Conservation (phyloP, 768 basidiomycete genomes). For the Clavulina sp. region DNA sequence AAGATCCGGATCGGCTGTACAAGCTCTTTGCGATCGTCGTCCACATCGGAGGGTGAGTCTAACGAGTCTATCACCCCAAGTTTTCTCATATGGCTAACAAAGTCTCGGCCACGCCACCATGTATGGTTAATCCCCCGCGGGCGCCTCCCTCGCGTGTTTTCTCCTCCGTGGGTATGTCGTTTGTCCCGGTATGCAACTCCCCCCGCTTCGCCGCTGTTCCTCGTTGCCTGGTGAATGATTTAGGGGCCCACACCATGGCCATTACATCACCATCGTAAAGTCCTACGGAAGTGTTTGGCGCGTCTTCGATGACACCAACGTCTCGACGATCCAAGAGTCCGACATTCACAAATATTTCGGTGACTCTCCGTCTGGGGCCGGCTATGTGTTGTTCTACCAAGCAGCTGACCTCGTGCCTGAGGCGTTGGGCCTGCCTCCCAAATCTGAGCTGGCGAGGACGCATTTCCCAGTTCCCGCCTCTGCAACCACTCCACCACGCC, state of each 20-base stretch:
- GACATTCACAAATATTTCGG: constrained; percentile 94
- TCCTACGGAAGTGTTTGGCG: constrained; percentile 62
- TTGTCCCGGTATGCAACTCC: constrained; percentile 1
- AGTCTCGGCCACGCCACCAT: neutral
- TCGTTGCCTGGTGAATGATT: constrained; percentile 6
- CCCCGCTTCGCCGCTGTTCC: neutral
- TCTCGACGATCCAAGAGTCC: constrained; percentile 68
- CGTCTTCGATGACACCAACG: constrained; percentile 89
- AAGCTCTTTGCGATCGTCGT: constrained; percentile 93
- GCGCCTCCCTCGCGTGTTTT: too few species aligned
- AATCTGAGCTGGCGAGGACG: constrained; percentile 5
- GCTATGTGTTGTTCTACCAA: constrained; percentile 96
- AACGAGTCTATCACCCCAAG: neutral
- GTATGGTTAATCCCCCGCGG: neutral
- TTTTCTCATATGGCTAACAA: neutral
- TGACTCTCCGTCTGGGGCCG: constrained; percentile 34
- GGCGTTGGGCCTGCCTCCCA: constrained; percentile 43
- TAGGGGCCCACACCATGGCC: constrained; percentile 96
- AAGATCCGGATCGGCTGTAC: constrained; percentile 83
- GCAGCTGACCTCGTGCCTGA: constrained; percentile 67
- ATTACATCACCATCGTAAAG: constrained; percentile 92
- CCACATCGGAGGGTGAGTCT: constrained; percentile 90
- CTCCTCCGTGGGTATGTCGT: constrained; percentile 8
- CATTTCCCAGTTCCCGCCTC: neutral
- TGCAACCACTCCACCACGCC: neutral